Percentiles rank a stretch among this genome's conserved stretches.
phyloP scores from a whole-genome alignment of 495 filamentous ascomycete genomes.

The Talaromyces thailandensis region DNA sequence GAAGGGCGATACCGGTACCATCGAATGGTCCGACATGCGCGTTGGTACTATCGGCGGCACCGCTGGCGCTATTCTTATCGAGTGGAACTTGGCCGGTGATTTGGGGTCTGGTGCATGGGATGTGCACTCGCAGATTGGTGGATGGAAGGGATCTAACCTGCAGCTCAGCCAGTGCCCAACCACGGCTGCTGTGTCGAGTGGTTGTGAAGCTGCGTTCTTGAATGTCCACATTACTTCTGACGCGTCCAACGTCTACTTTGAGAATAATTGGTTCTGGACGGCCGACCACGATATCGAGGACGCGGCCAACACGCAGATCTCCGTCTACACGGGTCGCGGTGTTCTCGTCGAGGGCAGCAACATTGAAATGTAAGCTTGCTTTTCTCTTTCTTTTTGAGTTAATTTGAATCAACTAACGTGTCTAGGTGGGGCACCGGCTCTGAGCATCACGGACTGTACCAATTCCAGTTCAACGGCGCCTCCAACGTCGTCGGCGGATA shows the following conservation, averaged over 20 bases:
- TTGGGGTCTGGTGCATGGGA: slow-evolving; percentile 36
- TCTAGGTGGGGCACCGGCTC: slow-evolving; percentile 61
- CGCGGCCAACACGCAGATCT: slow-evolving; percentile 68
- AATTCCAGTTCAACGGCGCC: slow-evolving; percentile 66
- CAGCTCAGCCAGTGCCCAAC: slow-evolving; percentile 30
- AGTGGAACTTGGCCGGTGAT: slow-evolving; percentile 50
- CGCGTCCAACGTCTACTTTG: slow-evolving; percentile 62
- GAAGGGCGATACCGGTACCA: slow-evolving; percentile 28
- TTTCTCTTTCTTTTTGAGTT: not conserved
- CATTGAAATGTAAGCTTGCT: slow-evolving; percentile 51
- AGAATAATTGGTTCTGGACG: slow-evolving; percentile 95
- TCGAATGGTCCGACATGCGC: slow-evolving; percentile 45
- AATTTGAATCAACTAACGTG: not conserved
- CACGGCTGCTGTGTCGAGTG: slow-evolving; percentile 9
- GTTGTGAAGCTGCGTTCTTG: slow-evolving; percentile 63
- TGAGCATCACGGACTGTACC: slow-evolving; percentile 86
- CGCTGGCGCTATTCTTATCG: slow-evolving; percentile 55
- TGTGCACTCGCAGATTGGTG: slow-evolving; percentile 43
- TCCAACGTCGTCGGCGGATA: slow-evolving; percentile 73
- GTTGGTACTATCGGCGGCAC: slow-evolving; percentile 39
- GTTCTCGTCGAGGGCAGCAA: slow-evolving; percentile 48
- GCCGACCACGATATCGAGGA: slow-evolving; percentile 85
- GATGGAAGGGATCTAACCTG: slow-evolving; percentile 37
- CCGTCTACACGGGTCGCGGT: slow-evolving; percentile 77
- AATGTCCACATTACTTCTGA: slow-evolving; percentile 69